phyloP scores from a whole-genome alignment of 306 rosid genomes.

The Quercus engelmannii region DNA sequence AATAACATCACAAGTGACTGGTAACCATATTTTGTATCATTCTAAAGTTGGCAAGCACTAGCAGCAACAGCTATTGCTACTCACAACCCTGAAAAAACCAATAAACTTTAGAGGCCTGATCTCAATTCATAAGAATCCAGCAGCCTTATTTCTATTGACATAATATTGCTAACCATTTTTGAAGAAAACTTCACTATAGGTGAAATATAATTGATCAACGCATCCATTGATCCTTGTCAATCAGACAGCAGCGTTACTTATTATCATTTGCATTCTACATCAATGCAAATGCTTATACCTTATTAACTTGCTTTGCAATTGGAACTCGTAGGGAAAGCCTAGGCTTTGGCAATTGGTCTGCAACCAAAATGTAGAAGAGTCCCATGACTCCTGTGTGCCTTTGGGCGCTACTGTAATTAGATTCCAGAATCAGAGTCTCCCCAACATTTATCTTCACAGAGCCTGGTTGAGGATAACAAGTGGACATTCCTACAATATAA shows the following conservation, averaged over 20 bases:
- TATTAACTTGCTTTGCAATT: background rate
- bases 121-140: background rate
- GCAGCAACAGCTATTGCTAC: background rate
- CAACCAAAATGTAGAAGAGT: constrained; percentile 58
- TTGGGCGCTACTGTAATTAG: constrained; percentile 39
- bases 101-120: background rate
- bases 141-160: background rate
- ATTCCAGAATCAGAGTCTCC: constrained; percentile 49
- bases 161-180: background rate
- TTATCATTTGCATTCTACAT: background rate
- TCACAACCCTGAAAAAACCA: background rate
- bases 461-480: constrained; percentile 71
- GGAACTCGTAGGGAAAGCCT: constrained; percentile 23
- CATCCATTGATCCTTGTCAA: background rate
- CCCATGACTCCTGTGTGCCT: constrained; percentile 79
- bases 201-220: background rate
- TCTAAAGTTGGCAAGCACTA: background rate
- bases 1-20: background rate
- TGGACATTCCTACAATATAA: constrained; percentile 75
- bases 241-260: background rate
- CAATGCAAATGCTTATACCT: background rate
- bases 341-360: constrained; percentile 50
- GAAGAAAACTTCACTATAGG: background rate
- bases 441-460: constrained; percentile 54
- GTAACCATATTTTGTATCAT: background rate